Conservation (phyloP, 2,329 filamentous ascomycete species). For the Aspergillus pseudoglaucus region DNA sequence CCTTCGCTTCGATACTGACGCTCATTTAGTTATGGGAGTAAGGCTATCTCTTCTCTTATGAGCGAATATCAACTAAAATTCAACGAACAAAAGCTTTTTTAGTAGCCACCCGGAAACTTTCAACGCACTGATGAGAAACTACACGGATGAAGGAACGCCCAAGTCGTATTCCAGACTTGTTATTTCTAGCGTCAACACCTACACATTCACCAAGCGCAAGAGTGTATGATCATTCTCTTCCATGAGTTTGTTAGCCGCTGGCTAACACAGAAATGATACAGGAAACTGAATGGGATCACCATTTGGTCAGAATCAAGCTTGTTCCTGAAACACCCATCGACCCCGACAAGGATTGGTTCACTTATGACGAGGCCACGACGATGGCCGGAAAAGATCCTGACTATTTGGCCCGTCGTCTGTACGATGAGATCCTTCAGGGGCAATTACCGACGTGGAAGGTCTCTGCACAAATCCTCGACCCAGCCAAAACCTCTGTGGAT, state of each 20-base stretch:
- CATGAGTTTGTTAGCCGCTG: too few species aligned
- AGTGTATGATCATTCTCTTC: too few species aligned
- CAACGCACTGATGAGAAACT: too few species aligned
- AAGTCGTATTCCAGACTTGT: too few species aligned
- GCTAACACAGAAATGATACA: not conserved
- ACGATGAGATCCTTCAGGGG: constrained; percentile 2
- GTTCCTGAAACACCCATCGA: not conserved
- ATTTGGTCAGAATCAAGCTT: not conserved
- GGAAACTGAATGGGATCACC: not conserved
- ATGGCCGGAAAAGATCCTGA: constrained; percentile 6
- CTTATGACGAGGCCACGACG: not conserved
- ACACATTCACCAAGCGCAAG: too few species aligned
- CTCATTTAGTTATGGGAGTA: constrained; percentile 1
- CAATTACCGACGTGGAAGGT: constrained; percentile 9
- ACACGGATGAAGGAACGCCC: too few species aligned
- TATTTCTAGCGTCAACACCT: too few species aligned
- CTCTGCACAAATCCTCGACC: constrained; percentile 10
- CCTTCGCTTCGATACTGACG: not conserved
- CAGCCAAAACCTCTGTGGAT: constrained; percentile 5
- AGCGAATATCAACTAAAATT: too few species aligned
- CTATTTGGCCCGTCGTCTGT: constrained; percentile 1
- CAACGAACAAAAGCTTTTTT: too few species aligned
- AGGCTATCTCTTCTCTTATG: not conserved
- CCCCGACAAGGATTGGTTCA: not conserved
- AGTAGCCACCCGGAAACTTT: too few species aligned